A percentile compares a stretch with the other conserved stretches of the same genome.
phyloP scores from a whole-genome alignment of 495 filamentous ascomycete species.

The Cercophora newfieldiana region DNA sequence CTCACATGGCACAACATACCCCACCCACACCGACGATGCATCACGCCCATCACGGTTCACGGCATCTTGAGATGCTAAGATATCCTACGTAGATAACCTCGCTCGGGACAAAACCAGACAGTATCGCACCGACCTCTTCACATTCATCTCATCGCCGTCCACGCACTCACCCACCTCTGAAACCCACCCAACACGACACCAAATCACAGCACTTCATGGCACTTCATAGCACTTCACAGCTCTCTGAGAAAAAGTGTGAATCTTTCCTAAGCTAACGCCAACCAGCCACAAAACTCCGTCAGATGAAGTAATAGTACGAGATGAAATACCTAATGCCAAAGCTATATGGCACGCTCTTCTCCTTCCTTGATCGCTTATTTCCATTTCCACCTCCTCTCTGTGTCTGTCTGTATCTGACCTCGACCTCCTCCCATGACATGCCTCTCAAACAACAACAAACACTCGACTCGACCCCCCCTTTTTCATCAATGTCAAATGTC shows the following conservation, averaged over 20 bases:
- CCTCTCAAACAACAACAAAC: background rate
- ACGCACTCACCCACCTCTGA: no score
- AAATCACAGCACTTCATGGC: no score
- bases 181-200: no score
- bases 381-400: background rate
- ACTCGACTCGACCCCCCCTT: background rate
- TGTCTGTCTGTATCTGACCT: no score
- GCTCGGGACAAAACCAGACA: no score
- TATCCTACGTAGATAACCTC: no score
- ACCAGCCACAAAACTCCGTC: background rate
- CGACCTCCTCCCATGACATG: no score
- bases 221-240: no score
- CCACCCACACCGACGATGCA: background rate
- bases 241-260: background rate
- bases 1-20: background rate
- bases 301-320: background rate
- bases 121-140: no score
- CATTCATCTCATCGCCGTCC: no score
- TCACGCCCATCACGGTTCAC: background rate
- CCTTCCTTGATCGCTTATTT: background rate
- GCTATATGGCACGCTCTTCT: background rate
- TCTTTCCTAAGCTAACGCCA: background rate
- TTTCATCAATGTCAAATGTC: constrained; percentile 7
- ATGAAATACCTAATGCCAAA: background rate
- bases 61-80: background rate